These are phyloP conservation scores for Daedaleopsis nitida DNA, from an alignment of 768 basidiomycete genomes.

Conservation along the genomic window DNA sequence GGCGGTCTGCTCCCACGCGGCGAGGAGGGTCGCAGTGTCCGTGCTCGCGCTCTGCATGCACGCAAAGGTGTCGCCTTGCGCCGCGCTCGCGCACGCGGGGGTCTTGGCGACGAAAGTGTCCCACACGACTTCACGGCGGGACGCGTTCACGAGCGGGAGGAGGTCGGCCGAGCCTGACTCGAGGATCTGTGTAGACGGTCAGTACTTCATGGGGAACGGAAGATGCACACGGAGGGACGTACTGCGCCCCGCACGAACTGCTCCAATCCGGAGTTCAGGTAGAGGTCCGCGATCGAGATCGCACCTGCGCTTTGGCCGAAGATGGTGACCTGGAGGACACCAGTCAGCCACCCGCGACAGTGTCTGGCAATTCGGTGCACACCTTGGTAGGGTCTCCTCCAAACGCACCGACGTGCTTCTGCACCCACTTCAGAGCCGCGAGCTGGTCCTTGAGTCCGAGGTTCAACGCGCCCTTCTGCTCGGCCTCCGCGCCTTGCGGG, in stretches of 20 bases:
- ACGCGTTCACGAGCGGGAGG: slow-evolving; percentile 32
- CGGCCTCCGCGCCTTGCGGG: slow-evolving; percentile 45
- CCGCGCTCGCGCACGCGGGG: slow-evolving; percentile 35
- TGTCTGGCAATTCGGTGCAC: not conserved
- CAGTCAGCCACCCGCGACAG: not conserved
- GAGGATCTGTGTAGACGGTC: slow-evolving; percentile 39
- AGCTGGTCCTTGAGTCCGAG: slow-evolving; percentile 80
- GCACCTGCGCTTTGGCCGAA: slow-evolving; percentile 45
- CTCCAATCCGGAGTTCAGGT: slow-evolving; percentile 30
- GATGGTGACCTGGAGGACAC: slow-evolving; percentile 33
- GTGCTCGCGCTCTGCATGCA: slow-evolving; percentile 30
- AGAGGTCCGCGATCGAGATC: slow-evolving; percentile 33
- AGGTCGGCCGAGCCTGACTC: slow-evolving; percentile 42
- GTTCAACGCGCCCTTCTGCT: slow-evolving; percentile 41
- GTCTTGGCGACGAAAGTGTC: slow-evolving; percentile 40
- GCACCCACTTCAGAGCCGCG: slow-evolving; percentile 68
- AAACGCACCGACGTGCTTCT: slow-evolving; percentile 60
- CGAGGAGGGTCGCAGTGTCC: slow-evolving; percentile 12
- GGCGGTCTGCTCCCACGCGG: slow-evolving; percentile 22
- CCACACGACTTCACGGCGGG: slow-evolving; percentile 38
- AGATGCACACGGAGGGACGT: not conserved
- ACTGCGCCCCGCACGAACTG: slow-evolving; percentile 27
- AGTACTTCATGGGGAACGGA: too few species aligned
- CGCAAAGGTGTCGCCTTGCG: slow-evolving; percentile 36
- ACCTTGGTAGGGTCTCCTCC: slow-evolving; percentile 58